Conservation (phyloP, 805 yeast genomes). For the Tetrapisispora namnaoensis region DNA sequence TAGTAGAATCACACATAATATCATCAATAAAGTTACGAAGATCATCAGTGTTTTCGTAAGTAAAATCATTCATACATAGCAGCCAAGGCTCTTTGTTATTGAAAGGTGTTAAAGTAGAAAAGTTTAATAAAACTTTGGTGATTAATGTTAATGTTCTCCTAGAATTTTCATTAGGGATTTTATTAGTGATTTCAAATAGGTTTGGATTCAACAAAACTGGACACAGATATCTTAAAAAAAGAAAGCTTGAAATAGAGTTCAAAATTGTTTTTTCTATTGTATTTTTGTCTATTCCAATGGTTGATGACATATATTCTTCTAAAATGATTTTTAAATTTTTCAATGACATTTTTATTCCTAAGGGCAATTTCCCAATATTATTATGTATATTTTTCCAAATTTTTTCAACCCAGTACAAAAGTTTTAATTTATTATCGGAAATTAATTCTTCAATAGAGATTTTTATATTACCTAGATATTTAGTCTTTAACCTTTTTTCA, state of each 20-base stretch:
- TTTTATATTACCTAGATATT: conserved; percentile 28
- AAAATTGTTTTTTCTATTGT: conserved; percentile 32
- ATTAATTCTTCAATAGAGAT: conserved; percentile 25
- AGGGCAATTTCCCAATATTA: conserved; percentile 70
- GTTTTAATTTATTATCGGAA: conserved; percentile 38
- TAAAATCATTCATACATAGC: conserved; percentile 56
- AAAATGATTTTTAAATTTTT: conserved; percentile 43
- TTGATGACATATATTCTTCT: conserved; percentile 44
- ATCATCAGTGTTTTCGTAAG: conserved; percentile 47
- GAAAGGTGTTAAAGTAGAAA: conserved; percentile 68
- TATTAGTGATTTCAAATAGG: conserved; percentile 58
- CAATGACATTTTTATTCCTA: conserved; percentile 52
- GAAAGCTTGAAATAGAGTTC: conserved; percentile 72
- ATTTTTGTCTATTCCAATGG: conserved; percentile 33
- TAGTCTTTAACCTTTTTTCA: conserved; percentile 44
- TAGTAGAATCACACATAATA: conserved; percentile 30
- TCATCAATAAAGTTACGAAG: conserved; percentile 60
- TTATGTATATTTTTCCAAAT: conserved; percentile 58
- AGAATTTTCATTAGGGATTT: conserved; percentile 59
- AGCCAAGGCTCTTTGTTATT: conserved; percentile 81
- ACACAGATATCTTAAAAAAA: conserved; percentile 76
- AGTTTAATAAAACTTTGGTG: conserved; percentile 68
- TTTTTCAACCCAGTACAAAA: conserved; percentile 42
- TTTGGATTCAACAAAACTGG: conserved; percentile 91
- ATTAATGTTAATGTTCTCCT: conserved; percentile 74